Evolutionary conservation across 1,139 yeast species (phyloP).

Genomic region (Geotrichum klebahnii): DNA sequence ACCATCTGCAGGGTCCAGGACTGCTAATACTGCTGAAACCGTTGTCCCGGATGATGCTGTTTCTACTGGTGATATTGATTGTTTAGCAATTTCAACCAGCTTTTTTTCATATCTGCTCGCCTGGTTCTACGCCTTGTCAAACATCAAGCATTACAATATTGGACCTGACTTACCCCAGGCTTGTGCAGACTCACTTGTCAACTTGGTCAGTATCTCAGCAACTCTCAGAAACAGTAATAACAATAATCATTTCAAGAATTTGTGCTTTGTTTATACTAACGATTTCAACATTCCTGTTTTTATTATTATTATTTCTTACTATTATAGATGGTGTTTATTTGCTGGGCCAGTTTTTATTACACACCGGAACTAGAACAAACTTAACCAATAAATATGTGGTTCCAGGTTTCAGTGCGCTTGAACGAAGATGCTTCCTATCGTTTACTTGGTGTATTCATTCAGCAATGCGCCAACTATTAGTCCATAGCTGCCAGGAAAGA

Average conservation of each 20-base stretch:
- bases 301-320: neutral
- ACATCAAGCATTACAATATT: neutral
- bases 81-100: neutral
- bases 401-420: neutral
- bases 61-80: too few species aligned
- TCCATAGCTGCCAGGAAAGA: neutral
- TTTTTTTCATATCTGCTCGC: constrained; percentile 4
- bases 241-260: too few species aligned
- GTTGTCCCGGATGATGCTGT: too few species aligned
- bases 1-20: too few species aligned
- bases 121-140: neutral
- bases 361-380: neutral
- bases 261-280: neutral
- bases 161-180: neutral
- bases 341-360: constrained; percentile 4
- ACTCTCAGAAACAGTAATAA: neutral
- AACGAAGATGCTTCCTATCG: constrained; percentile 2
- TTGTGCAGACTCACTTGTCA: neutral
- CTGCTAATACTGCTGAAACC: neutral
- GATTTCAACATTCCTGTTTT: neutral
- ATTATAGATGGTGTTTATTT: neutral
- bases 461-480: neutral
- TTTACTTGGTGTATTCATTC: neutral
- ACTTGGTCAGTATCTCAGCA: neutral
- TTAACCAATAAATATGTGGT: neutral